A percentile compares a stretch with the other conserved stretches of the same genome.
Conservation (phyloP, 805 yeast species). For the Wickerhamomyces mucosus region DNA sequence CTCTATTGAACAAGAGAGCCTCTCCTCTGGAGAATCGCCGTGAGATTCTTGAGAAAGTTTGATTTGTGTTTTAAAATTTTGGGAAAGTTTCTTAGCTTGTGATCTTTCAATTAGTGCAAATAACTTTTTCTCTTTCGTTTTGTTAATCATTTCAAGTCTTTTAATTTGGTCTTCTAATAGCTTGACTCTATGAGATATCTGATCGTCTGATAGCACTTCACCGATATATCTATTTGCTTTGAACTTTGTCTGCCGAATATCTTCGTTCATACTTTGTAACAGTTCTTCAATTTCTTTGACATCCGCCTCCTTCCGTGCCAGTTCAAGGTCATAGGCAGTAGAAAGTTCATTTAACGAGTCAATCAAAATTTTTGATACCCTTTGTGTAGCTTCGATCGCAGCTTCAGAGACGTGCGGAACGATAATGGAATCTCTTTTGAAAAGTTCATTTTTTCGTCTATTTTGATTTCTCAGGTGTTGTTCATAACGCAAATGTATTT, state of each 20-base stretch:
- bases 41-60: neutral
- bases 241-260: slow-evolving; percentile 25
- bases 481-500: slow-evolving; percentile 17
- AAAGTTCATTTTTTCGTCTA: slow-evolving; percentile 5
- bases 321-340: slow-evolving; percentile 43
- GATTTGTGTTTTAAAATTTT: neutral
- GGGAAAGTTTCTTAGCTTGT: slow-evolving; percentile 16
- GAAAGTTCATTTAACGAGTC: slow-evolving; percentile 39
- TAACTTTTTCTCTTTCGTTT: slow-evolving; percentile 18
- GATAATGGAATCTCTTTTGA: slow-evolving; percentile 9
- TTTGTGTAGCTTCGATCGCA: slow-evolving; percentile 43
- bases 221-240: slow-evolving; percentile 16
- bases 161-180: slow-evolving; percentile 12
- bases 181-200: slow-evolving; percentile 5
- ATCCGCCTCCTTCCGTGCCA: slow-evolving; percentile 46
- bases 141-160: slow-evolving; percentile 12
- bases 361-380: slow-evolving; percentile 39
- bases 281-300: slow-evolving; percentile 37
- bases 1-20: slow-evolving; percentile 16
- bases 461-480: slow-evolving; percentile 12
- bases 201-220: slow-evolving; percentile 8
- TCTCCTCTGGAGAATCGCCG: slow-evolving; percentile 5
- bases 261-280: slow-evolving; percentile 30
- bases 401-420: slow-evolving; percentile 41
- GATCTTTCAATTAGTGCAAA: slow-evolving; percentile 21